Base-by-base conservation (phyloP, 176 grass and related monocot genomes). In the Eragrostis curvula region DNA sequence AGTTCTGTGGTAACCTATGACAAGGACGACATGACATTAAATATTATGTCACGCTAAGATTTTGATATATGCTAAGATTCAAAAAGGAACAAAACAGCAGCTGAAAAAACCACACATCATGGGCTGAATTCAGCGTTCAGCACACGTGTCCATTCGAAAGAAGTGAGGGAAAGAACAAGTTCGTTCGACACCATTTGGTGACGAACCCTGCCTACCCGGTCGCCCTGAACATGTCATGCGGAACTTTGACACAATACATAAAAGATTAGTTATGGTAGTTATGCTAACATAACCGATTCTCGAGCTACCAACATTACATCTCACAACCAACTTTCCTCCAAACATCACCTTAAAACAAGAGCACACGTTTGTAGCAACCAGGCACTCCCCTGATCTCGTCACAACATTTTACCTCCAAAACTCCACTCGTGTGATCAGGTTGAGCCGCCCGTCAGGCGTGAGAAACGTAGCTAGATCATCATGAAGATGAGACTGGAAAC, bases 211-310 rank as follows among this genome's bases (percentile, higher is more conserved):
- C 32, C 32, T 36, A 36, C 32, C 4, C 32, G 32, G 2, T 36
- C 32, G 3, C 3, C 32, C 32, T 36, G 32, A 36, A 36, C 32
- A 36, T 36, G 32, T 36, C 32, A 36, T 2, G 2, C 32, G 32
- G 32, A 4, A 36, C 32, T 36, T 36, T 36, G 32, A 36, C 32
- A 36, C 2, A 4, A 36, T n/a, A 36, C 32, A 36, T 4, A 4
- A 2, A 3, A 20, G 3, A 39, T 82, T 78, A 70, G 86, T 29
- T 91, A 59, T 20, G 86, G 86, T 85, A 40, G 90, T 28, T 77
- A 69, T 71, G 58, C 82, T 74, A 71, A 68, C 83, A 49, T 69
- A 56, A 65, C 90, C 62, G 62, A 75, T 74, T 55, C 58, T 44
- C 25, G 49, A 88, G 64, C 79, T 65, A 88, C 71, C 73, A 70